Conservation (phyloP, 352 stramenopile species). For the Phytophthora sp. region DNA sequence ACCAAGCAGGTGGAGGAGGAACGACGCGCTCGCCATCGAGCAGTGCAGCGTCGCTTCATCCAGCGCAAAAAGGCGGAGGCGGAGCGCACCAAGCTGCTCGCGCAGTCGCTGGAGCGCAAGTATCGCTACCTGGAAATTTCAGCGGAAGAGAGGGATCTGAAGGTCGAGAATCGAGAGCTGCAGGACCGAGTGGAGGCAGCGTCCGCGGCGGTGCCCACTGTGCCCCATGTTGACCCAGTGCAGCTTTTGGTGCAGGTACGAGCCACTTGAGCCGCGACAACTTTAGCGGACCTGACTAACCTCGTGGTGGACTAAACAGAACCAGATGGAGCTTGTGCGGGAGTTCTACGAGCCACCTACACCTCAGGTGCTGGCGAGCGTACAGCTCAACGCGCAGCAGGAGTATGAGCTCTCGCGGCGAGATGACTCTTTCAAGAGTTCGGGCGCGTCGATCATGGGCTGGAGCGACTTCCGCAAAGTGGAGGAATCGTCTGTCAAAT, state of each 20-base stretch:
- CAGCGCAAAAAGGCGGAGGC: slow-evolving; percentile 62
- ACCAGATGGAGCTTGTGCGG: slow-evolving; percentile 49
- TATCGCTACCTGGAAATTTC: slow-evolving; percentile 43
- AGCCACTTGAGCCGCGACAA: too few species aligned
- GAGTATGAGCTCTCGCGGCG: slow-evolving; percentile 34
- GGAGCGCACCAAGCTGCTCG: slow-evolving; percentile 40
- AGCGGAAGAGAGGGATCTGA: slow-evolving; percentile 37
- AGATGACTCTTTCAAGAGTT: slow-evolving; percentile 35
- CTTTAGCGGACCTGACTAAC: too few species aligned
- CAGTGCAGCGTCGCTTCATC: slow-evolving; percentile 58
- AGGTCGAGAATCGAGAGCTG: slow-evolving; percentile 42
- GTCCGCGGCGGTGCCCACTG: background rate
- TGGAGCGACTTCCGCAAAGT: slow-evolving; percentile 58
- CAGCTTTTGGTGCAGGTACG: slow-evolving; percentile 37
- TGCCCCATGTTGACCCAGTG: slow-evolving; percentile 22
- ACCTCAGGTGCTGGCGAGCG: slow-evolving; percentile 7
- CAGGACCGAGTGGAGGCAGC: slow-evolving; percentile 17
- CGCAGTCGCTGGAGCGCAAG: slow-evolving; percentile 43
- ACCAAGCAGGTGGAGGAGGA: slow-evolving; percentile 41
- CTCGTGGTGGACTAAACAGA: slow-evolving; percentile 14
- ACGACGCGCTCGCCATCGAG: slow-evolving; percentile 50
- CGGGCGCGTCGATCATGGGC: slow-evolving; percentile 51
- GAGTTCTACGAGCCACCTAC: slow-evolving; percentile 47
- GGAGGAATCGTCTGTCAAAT: slow-evolving; percentile 43
- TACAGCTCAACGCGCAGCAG: slow-evolving; percentile 30